Percentiles rank a stretch among this genome's conserved stretches.
These are phyloP conservation scores for Phytophthora idaei DNA, from an alignment of 352 stramenopile species.

Conservation along the genomic window DNA sequence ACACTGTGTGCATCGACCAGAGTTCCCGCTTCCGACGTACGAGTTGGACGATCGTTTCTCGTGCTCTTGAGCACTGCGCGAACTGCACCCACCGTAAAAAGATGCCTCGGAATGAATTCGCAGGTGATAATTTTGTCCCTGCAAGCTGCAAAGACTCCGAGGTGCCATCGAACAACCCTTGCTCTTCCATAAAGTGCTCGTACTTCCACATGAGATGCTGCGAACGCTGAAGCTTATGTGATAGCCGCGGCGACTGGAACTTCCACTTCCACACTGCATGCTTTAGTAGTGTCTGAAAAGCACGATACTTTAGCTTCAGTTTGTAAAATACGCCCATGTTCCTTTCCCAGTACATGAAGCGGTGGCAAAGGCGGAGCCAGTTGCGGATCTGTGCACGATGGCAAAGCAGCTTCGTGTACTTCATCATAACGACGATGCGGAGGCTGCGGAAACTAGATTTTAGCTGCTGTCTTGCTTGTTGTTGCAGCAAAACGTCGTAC, in stretches of 20 bases:
- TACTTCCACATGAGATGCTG: constrained; percentile 46
- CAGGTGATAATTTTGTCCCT: constrained; percentile 47
- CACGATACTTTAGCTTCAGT: constrained; percentile 47
- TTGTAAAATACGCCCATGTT: constrained; percentile 48
- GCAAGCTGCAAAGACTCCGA: constrained; percentile 37
- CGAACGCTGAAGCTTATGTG: constrained; percentile 41
- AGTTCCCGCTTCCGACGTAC: constrained; percentile 40
- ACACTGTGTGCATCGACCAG: constrained; percentile 44
- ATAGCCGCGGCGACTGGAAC: constrained; percentile 48
- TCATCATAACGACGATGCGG: constrained; percentile 53
- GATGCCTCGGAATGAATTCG: constrained; percentile 48
- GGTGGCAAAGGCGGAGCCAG: constrained; percentile 61
- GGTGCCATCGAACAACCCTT: constrained; percentile 41
- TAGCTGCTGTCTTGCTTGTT: constrained; percentile 45
- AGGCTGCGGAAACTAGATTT: constrained; percentile 67
- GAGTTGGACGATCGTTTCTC: constrained; percentile 27
- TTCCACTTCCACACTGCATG: constrained; percentile 60
- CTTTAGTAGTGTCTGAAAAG: constrained; percentile 51
- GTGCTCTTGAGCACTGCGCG: constrained; percentile 45
- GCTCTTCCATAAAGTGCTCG: constrained; percentile 40
- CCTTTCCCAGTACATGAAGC: constrained; percentile 58
- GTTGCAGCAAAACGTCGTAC: constrained; percentile 54
- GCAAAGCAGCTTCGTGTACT: constrained; percentile 49
- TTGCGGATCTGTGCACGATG: constrained; percentile 59
- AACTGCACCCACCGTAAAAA: constrained; percentile 71